These are phyloP conservation scores for Phoenix roebelenii DNA, from an alignment of 176 grass and related monocot genomes.

Conservation along the genomic window DNA sequence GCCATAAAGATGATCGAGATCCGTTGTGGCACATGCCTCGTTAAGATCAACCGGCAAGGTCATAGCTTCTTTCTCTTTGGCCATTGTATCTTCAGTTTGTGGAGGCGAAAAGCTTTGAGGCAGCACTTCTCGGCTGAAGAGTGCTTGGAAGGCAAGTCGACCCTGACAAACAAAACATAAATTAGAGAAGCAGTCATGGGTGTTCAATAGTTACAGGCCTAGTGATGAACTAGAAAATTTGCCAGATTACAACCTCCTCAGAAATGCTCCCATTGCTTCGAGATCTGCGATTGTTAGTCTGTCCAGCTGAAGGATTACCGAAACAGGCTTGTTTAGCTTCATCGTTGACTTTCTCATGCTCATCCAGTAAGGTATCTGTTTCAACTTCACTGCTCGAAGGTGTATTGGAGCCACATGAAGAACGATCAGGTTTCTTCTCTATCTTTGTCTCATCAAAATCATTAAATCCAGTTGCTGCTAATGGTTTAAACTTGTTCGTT, in stretches of 20 bases:
- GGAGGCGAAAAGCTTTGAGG: constrained; percentile 87
- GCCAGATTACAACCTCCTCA: constrained; percentile 63
- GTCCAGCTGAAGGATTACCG: constrained; percentile 49
- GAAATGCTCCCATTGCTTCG: constrained; percentile 72
- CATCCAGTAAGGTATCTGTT: constrained; percentile 43
- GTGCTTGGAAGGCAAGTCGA: constrained; percentile 80
- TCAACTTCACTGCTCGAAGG: constrained; percentile 78
- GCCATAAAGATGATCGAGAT: background rate
- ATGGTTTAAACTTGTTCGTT: constrained; percentile 23
- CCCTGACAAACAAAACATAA: constrained; percentile 57
- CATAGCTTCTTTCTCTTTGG: constrained; percentile 20
- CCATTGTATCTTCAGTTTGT: constrained; percentile 29
- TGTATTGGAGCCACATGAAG: constrained; percentile 93
- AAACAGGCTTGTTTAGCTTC: constrained; percentile 42
- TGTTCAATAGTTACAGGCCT: constrained; percentile 20
- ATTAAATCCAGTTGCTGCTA: constrained; percentile 26
- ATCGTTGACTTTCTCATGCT: constrained; percentile 45
- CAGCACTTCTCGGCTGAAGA: constrained; percentile 79
- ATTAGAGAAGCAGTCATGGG: constrained; percentile 52
- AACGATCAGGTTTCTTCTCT: constrained; percentile 75
- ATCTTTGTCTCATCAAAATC: constrained; percentile 28
- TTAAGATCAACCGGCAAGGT: constrained; percentile 48
- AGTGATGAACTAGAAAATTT: constrained; percentile 25
- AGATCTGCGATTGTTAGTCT: constrained; percentile 51
- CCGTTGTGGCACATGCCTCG: constrained; percentile 18